A percentile compares a stretch with the other conserved stretches of the same genome.
Conservation (phyloP, 257 asterid genomes). For the Jacaranda mimosifolia region DNA sequence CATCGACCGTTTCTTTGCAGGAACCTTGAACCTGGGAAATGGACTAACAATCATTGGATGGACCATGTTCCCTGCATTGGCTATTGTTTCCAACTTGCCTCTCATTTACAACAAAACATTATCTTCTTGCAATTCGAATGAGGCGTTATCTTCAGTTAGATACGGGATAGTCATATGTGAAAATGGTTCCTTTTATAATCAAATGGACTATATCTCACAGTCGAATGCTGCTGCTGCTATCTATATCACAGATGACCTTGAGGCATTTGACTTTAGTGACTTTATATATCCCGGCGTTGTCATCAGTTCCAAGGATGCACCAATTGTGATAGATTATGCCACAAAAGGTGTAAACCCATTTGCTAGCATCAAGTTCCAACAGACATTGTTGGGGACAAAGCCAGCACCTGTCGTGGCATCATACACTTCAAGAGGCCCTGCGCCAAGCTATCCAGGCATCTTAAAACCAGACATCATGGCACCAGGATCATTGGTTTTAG, state of each 20-base stretch:
- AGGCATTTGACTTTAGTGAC: constrained; percentile 7
- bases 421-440: constrained; percentile 56
- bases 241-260: constrained; percentile 35
- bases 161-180: constrained; percentile 41
- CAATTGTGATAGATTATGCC: constrained; percentile 35
- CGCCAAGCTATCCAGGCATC: constrained; percentile 45
- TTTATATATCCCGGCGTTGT: constrained; percentile 43
- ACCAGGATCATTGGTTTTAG: constrained; percentile 51
- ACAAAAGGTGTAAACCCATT: constrained; percentile 4
- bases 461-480: constrained; percentile 58
- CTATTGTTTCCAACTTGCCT: constrained; percentile 30
- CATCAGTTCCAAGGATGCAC: constrained; percentile 32
- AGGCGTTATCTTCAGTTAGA: constrained; percentile 2
- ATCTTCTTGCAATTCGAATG: constrained; percentile 42
- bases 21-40: constrained; percentile 46
- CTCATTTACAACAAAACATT: constrained; percentile 43
- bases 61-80: constrained; percentile 48
- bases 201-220: constrained; percentile 27
- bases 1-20: constrained; percentile 43
- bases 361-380: constrained; percentile 45
- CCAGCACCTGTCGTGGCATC: constrained; percentile 47
- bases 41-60: constrained; percentile 38
- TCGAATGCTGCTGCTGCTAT: constrained; percentile 43
- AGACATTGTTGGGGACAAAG: constrained; percentile 37
- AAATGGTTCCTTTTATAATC: constrained; percentile 12